These are phyloP conservation scores for Leersia perrieri DNA, from an alignment of 176 grass and related monocot species.

Conservation along the genomic window DNA sequence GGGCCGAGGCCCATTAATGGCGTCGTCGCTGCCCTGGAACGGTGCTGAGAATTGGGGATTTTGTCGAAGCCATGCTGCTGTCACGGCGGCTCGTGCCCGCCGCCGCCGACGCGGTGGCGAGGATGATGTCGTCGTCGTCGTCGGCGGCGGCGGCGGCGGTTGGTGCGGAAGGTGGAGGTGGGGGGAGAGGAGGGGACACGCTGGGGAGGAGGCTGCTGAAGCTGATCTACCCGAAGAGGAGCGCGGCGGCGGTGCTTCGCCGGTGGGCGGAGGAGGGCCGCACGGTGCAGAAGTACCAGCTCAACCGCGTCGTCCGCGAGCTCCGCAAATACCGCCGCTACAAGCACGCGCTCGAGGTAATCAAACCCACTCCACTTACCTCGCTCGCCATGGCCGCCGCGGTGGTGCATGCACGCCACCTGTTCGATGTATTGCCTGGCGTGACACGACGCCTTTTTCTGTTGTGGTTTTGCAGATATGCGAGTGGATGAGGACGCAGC, in stretches of 20 bases:
- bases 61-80: conserved; percentile 23
- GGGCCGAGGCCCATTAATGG: not conserved
- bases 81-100: conserved; percentile 25
- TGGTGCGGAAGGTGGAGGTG: not conserved
- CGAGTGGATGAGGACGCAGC: conserved; percentile 84
- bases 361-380: too few relatives aligned
- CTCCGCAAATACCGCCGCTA: conserved; percentile 73
- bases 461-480: conserved; percentile 46
- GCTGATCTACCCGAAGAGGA: conserved; percentile 67
- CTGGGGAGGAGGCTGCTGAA: conserved; percentile 58
- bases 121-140: conserved; percentile 26
- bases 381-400: not conserved
- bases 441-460: not conserved
- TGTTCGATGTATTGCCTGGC: conserved; percentile 36
- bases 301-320: conserved; percentile 80
- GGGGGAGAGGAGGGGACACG: conserved; percentile 18
- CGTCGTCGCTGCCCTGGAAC: too few relatives aligned
- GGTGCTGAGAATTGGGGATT: too few relatives aligned
- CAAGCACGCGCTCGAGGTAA: conserved; percentile 88
- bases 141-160: not conserved
- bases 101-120: conserved; percentile 13
- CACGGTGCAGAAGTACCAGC: conserved; percentile 76
- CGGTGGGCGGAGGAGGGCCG: conserved; percentile 72
- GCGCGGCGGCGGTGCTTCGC: conserved; percentile 67
- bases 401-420: not conserved